A percentile compares a stretch with the other conserved stretches of the same genome.
These are phyloP conservation scores for Claviceps purpurea DNA, from an alignment of 2,329 filamentous ascomycete genomes.

Conservation along the genomic window DNA sequence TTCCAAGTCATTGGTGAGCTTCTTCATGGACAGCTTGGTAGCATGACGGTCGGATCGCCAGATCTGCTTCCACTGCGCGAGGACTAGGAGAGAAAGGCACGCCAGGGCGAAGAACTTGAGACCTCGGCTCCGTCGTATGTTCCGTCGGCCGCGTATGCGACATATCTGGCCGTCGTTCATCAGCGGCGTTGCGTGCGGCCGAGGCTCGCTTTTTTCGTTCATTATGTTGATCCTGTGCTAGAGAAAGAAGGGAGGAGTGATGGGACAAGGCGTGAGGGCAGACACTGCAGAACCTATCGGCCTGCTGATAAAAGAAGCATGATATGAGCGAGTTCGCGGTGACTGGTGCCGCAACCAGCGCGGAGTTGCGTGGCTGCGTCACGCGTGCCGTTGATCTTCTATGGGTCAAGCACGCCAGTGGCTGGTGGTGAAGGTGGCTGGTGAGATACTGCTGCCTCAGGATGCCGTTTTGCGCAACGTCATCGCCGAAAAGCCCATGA, in stretches of 20 bases:
- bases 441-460: neutral
- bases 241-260: too few species aligned
- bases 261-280: too few species aligned
- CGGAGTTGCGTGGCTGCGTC: neutral
- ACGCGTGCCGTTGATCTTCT: too few species aligned
- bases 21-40: conserved; percentile 34
- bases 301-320: neutral
- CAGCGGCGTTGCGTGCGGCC: conserved; percentile 27
- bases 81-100: conserved; percentile 37
- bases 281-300: neutral
- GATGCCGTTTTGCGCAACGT: neutral
- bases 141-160: conserved; percentile 12
- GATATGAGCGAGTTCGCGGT: neutral
- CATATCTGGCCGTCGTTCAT: conserved; percentile 1
- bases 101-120: conserved; percentile 30
- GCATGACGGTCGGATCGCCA: conserved; percentile 13
- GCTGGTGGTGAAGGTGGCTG: neutral
- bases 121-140: conserved; percentile 29
- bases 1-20: conserved; percentile 38
- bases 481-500: too few species aligned
- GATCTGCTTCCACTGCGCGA: conserved; percentile 34
- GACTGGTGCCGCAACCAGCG: neutral
- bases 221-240: conserved; percentile 6
- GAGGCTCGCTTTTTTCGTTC: conserved; percentile 30
- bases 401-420: neutral